Evolutionary conservation across 345 rosid species (phyloP), one percentile per base, ranked within the genome.

Genomic region (Mercurialis annua): DNA sequence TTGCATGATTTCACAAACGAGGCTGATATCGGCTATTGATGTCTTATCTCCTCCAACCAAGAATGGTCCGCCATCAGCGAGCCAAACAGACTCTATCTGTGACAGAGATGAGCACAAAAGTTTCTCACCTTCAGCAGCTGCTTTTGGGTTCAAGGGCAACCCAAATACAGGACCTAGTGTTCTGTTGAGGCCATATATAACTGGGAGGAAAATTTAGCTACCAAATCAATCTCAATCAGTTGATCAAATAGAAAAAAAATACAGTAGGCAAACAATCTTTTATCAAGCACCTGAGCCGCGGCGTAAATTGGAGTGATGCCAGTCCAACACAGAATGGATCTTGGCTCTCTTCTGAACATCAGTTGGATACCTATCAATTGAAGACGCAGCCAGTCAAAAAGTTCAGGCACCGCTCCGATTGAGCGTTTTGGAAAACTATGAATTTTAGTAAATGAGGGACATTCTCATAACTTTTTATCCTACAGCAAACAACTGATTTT

Each of bases 281-380:
- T 49, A 10, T 30, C 20, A 63, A 54, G 62, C 53, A 85, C 93
- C 86, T 82, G 95, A 77, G 52, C 95, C 92, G 24, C 48, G 68
- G 43, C 96, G 96, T 75, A 91, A 73, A 73, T 81, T 85, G 38
- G 87, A 78, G 77, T 91, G 97, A 76, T 89, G 96, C 93, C 98
- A 92, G 59, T 92, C 88, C 81, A 92, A 71, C 43, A 87, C 90
- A 6, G 98, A 90, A 30, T 92, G 84, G 71, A 92, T 73, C 86
- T 80, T 84, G 59, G 92, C 95, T 76, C 93, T 85, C 74, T 62
- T 86, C 60, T 64, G 81, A 83, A 88, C 78, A 85, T 92, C 97
- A 59, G 79, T 77, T 1, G 98, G 96, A 78, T 92, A 90, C 98
- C 98, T 90, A 59, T n/a, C n/a, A n/a, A n/a, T n/a, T n/a, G n/a